Base-by-base conservation (phyloP, 768 basidiomycete genomes). In the Boletus edulis region DNA sequence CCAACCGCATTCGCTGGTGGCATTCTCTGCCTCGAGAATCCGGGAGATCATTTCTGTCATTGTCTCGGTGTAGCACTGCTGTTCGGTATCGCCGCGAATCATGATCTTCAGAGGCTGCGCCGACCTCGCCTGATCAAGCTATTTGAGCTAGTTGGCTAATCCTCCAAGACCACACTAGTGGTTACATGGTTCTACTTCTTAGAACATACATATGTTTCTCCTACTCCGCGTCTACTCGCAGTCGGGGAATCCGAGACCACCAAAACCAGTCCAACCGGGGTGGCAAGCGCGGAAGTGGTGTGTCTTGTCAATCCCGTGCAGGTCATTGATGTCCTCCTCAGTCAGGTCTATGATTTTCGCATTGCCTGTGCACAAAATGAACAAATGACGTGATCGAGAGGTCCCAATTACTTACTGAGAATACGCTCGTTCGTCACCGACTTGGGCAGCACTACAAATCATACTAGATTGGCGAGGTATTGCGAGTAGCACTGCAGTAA, bases 361-460 rank as follows among this genome's bases (percentile, higher is more conserved):
- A 72, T 91, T 91, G 56, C 73, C 81, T 84, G 49, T 48, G 42
- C 44, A 56, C 27, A 41, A 34, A 17, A 44, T 49, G 27, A 45
- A n/a, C 12, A 39, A 47, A 29, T 44, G 4, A 34, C 46, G 20
- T 6, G 12, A 4, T 18, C 8, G 24, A 12, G 34, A 11, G 34
- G 18, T 5, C 29, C 42, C 8, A 24, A 39, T 31, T 13, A 70
- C 78, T 53, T 55, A 81, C 80, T 64, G 38, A 77, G 70, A 64
- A 91, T 86, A 20, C 90, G 84, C 50, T 76, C 69, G 51, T 80
- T 75, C 6, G 84, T 91, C 40, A 92, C 90, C 5, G 86, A 89
- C 75, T 93, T 93, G 22, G 89, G 78, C 38, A 93, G 74, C 27
- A 89, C 89, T 76, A 43, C 20, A 48, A 32, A 46, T 29, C 6